These are phyloP conservation scores for Barbatosphaeria neglecta DNA, from an alignment of 495 filamentous ascomycete species.

Conservation along the genomic window DNA sequence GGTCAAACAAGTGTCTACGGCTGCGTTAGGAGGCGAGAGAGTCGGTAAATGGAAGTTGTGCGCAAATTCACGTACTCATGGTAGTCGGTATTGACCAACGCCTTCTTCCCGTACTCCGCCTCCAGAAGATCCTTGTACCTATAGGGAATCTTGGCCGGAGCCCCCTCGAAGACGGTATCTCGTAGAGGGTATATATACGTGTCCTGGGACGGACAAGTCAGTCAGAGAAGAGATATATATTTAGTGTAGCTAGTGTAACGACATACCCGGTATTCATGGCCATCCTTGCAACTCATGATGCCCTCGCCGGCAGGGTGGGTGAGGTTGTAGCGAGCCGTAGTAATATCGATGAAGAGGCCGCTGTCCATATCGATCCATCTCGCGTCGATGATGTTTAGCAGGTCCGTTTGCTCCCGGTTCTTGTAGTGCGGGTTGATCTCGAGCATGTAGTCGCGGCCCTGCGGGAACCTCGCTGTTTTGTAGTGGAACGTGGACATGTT, in stretches of 20 bases:
- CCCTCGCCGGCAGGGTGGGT: conserved; percentile 18
- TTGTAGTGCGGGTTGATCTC: conserved; percentile 57
- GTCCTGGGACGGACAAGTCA: conserved; percentile 11
- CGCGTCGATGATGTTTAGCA: conserved; percentile 60
- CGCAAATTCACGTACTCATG: conserved; percentile 34
- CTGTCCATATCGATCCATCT: conserved; percentile 62
- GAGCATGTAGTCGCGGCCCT: conserved; percentile 48
- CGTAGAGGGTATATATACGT: conserved; percentile 28
- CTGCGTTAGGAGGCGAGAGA: not conserved
- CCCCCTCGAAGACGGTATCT: conserved; percentile 49
- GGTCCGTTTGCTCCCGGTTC: conserved; percentile 49
- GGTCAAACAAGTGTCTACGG: conserved; percentile 27
- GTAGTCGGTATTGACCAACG: conserved; percentile 38
- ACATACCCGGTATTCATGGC: conserved; percentile 27
- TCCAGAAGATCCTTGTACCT: conserved; percentile 46
- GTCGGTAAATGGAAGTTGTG: not conserved
- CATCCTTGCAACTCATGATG: conserved; percentile 30
- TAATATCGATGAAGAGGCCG: conserved; percentile 69
- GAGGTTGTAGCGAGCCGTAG: conserved; percentile 20
- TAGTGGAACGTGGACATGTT: conserved; percentile 55
- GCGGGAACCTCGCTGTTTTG: conserved; percentile 24
- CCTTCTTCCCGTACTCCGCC: conserved; percentile 45
- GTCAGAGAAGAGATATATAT: not conserved
- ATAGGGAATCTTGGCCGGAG: conserved; percentile 49
- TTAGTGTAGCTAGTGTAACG: not conserved